Evolutionary conservation across 192 early-diverging fungal species (phyloP).

Genomic region (Physocladia obscura): DNA sequence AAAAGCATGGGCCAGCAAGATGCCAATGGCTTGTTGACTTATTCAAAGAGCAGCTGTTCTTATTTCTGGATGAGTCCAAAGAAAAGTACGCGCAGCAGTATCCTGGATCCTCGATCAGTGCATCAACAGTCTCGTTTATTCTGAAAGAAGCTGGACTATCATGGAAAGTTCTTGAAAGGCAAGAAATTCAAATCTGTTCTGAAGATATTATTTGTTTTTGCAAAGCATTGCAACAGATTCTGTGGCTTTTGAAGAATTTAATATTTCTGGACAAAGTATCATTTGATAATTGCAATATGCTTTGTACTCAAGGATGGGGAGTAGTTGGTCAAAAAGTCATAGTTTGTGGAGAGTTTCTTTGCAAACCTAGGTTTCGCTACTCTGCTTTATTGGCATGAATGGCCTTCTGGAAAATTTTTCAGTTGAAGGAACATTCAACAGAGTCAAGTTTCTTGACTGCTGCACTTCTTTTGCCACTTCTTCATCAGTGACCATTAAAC

Average conservation of each 20-base stretch:
- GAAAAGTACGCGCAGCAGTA: no score
- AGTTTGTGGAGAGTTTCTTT: constrained; percentile 22
- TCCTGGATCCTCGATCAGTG: no score
- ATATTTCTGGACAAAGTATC: no score
- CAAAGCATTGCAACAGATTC: background rate
- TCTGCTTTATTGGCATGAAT: constrained; percentile 22
- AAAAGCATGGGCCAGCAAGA: no score
- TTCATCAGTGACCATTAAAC: background rate
- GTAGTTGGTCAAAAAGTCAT: constrained; percentile 14
- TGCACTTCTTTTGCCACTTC: constrained; percentile 16
- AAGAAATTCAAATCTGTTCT: constrained; percentile 25
- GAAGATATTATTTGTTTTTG: constrained; percentile 18
- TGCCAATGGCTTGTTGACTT: no score
- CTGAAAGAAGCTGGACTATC: no score
- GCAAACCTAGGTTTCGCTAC: constrained; percentile 19
- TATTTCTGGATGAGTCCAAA: no score
- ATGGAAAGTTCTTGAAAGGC: no score
- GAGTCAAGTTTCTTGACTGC: constrained; percentile 16
- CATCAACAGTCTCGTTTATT: constrained; percentile 7
- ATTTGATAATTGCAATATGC: no score
- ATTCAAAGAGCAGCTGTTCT: no score
- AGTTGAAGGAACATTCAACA: constrained; percentile 19
- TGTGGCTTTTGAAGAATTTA: constrained; percentile 23
- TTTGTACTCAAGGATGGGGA: constrained; percentile 10
- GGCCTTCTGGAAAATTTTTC: constrained; percentile 23